These are phyloP conservation scores for Phascolomyces articulosus DNA, from an alignment of 371 early-diverging fungal species.

Conservation along the genomic window DNA sequence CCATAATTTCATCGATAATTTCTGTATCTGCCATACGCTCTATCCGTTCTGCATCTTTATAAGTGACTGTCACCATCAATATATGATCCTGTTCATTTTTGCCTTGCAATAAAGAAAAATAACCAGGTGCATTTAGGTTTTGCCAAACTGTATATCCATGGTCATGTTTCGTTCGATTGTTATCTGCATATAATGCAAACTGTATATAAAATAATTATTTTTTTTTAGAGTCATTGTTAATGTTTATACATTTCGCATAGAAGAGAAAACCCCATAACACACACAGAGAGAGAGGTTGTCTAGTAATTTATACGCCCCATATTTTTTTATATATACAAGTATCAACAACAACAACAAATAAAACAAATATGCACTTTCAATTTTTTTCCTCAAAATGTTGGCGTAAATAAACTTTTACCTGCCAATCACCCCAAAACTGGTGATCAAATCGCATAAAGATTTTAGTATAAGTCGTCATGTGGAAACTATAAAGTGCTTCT, in stretches of 20 bases:
- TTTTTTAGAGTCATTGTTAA: too few relatives aligned
- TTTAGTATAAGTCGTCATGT: slow-evolving; percentile 54
- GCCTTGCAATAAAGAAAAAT: slow-evolving; percentile 10
- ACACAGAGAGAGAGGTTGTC: too few relatives aligned
- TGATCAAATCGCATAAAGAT: slow-evolving; percentile 42
- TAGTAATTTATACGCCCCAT: too few relatives aligned
- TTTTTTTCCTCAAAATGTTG: too few relatives aligned
- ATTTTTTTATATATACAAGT: too few relatives aligned
- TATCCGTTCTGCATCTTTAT: slow-evolving; percentile 38
- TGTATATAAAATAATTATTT: too few relatives aligned
- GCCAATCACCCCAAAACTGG: slow-evolving; percentile 51
- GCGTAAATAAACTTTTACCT: too few relatives aligned
- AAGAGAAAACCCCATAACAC: too few relatives aligned
- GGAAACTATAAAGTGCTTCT: slow-evolving; percentile 44
- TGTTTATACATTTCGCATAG: too few relatives aligned
- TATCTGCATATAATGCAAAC: slow-evolving; percentile 49
- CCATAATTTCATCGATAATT: slow-evolving; percentile 29
- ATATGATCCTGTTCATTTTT: slow-evolving; percentile 17
- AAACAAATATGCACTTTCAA: too few relatives aligned
- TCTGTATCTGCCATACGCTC: slow-evolving; percentile 33
- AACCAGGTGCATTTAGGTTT: slow-evolving; percentile 47
- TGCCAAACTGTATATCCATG: slow-evolving; percentile 47
- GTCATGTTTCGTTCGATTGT: slow-evolving; percentile 14
- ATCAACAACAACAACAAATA: neutral
- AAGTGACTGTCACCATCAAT: slow-evolving; percentile 47